Conservation (phyloP, 2,329 filamentous ascomycete species). For the Neurospora sp. region DNA sequence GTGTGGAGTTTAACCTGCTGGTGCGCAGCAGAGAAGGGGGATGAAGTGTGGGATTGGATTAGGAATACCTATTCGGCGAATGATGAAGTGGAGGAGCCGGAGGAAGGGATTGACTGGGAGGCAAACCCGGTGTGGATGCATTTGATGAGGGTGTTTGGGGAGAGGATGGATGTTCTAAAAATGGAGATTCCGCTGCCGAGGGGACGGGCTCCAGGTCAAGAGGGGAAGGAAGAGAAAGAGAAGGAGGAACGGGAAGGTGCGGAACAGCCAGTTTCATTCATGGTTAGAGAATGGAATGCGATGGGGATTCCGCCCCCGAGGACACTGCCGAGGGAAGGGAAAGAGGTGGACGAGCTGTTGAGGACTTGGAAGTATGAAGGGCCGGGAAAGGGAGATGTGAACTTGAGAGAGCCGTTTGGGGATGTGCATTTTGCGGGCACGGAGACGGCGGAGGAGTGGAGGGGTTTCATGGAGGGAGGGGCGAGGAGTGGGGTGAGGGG, state of each 20-base stretch:
- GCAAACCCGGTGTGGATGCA: background rate
- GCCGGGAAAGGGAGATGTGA: background rate
- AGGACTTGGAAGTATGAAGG: constrained; percentile 22
- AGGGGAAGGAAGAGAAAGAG: constrained; percentile 18
- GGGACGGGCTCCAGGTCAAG: too few relatives aligned
- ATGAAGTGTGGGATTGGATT: background rate
- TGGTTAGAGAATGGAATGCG: background rate
- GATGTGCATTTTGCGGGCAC: constrained; percentile 40
- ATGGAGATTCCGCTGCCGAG: background rate
- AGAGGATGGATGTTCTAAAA: background rate
- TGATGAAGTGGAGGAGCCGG: background rate
- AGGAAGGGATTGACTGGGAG: background rate
- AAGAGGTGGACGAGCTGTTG: constrained; percentile 27
- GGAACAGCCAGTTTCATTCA: constrained; percentile 3
- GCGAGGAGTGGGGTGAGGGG: constrained; percentile 38
- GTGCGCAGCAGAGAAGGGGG: background rate
- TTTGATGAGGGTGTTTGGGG: background rate
- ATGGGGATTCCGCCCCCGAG: background rate
- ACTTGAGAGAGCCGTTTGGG: constrained; percentile 25
- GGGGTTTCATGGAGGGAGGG: constrained; percentile 51
- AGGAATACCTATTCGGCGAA: background rate
- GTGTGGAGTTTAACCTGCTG: background rate
- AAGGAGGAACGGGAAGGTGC: constrained; percentile 14
- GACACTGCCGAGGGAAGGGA: background rate
- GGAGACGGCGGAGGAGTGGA: constrained; percentile 42